Evolutionary conservation across 495 filamentous ascomycete species (phyloP).

Genomic region (Penicillium macrosclerotiorum): DNA sequence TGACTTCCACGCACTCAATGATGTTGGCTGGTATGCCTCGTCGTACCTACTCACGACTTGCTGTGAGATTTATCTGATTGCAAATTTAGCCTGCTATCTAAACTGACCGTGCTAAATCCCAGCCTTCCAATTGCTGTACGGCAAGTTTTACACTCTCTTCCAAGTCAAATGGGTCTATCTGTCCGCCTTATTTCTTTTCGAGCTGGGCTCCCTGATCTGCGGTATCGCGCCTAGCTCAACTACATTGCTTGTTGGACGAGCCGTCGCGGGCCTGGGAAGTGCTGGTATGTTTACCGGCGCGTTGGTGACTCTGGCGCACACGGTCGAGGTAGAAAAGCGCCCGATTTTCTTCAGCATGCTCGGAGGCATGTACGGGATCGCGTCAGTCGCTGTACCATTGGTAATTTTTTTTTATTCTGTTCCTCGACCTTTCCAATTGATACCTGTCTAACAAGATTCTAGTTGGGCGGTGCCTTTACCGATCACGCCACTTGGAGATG

Average conservation of each 20-base stretch:
- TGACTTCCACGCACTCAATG: conserved; percentile 19
- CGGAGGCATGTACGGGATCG: conserved; percentile 45
- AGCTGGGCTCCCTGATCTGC: conserved; percentile 67
- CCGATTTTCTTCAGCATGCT: conserved; percentile 46
- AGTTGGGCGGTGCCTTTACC: background rate
- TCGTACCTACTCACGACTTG: conserved; percentile 45
- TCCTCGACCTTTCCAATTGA: background rate
- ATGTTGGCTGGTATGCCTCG: conserved; percentile 53
- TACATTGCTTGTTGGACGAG: conserved; percentile 73
- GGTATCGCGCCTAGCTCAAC: conserved; percentile 65
- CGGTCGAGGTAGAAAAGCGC: conserved; percentile 49
- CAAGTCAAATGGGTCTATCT: conserved; percentile 38
- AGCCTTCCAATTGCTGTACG: conserved; percentile 35
- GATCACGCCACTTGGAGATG: background rate
- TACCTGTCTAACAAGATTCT: background rate
- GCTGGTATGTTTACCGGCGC: conserved; percentile 49
- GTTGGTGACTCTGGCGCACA: conserved; percentile 50
- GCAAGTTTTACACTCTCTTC: conserved; percentile 46
- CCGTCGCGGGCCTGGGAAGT: conserved; percentile 70
- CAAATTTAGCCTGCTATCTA: background rate
- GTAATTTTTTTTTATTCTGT: conserved; percentile 9
- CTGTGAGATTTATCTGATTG: conserved; percentile 5
- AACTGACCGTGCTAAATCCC: background rate
- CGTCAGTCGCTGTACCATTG: conserved; percentile 43
- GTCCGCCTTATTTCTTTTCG: conserved; percentile 52